Percentiles rank a stretch among this genome's conserved stretches.
Evolutionary conservation across 495 filamentous ascomycete species (phyloP).

Genomic region (Penicillium atrosanguineum): DNA sequence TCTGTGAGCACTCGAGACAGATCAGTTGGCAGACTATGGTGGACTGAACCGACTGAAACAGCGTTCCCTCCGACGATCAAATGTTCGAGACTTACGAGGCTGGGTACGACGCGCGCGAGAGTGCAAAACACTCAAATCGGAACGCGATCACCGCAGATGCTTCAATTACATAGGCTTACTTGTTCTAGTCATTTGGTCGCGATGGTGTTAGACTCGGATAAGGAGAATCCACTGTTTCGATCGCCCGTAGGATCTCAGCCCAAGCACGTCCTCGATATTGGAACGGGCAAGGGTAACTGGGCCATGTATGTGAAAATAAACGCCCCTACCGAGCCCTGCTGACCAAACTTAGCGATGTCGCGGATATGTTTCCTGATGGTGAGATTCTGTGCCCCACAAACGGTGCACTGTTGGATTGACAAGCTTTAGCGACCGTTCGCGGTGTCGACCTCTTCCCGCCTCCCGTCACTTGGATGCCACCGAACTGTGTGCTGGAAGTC

Average conservation of each 20-base stretch:
- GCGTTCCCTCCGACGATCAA: slow-evolving; percentile 22
- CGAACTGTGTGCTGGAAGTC: slow-evolving; percentile 31
- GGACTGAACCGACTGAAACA: not conserved
- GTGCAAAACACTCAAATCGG: not conserved
- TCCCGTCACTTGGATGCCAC: slow-evolving; percentile 27
- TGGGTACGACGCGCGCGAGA: slow-evolving; percentile 5
- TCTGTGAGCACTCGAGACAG: not conserved
- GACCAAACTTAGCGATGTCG: slow-evolving; percentile 19
- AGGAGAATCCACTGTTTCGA: slow-evolving; percentile 15
- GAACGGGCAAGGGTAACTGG: slow-evolving; percentile 27
- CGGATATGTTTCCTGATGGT: slow-evolving; percentile 23
- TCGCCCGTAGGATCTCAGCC: slow-evolving; percentile 11
- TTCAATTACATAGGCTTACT: not conserved
- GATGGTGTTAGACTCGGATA: slow-evolving; percentile 14
- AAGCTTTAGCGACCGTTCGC: slow-evolving; percentile 15
- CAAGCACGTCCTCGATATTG: slow-evolving; percentile 26
- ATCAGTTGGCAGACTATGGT: not conserved
- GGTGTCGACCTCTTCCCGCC: slow-evolving; percentile 24
- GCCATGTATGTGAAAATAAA: slow-evolving; percentile 20
- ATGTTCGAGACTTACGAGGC: slow-evolving; percentile 26
- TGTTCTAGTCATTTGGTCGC: slow-evolving; percentile 14
- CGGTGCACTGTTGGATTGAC: not conserved
- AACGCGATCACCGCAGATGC: not conserved
- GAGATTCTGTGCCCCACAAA: not conserved
- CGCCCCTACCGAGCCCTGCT: not conserved